Evolutionary conservation across 345 rosid species (phyloP).

Genomic region (Gossypium arboreum): DNA sequence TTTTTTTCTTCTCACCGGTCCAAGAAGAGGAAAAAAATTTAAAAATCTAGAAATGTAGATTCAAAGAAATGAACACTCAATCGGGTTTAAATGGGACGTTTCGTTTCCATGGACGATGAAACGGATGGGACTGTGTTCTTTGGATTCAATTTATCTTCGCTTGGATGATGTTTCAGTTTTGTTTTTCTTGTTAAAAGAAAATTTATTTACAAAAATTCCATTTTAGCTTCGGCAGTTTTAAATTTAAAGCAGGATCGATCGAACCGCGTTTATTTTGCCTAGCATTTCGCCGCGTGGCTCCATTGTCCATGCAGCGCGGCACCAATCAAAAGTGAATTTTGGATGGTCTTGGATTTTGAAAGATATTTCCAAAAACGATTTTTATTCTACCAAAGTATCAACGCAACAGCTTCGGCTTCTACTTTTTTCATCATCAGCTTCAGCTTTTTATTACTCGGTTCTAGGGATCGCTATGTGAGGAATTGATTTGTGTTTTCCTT

Average conservation of each 20-base stretch:
- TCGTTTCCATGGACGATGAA: slow-evolving; percentile 19
- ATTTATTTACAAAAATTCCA: neutral
- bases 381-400: too few relatives aligned
- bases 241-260: neutral
- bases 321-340: neutral
- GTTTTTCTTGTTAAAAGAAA: neutral
- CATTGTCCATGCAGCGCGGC: neutral
- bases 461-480: too few relatives aligned
- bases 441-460: too few relatives aligned
- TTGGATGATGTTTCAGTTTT: neutral
- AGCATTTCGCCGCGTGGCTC: slow-evolving; percentile 1
- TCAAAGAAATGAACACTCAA: neutral
- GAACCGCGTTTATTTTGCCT: neutral
- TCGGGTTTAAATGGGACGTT: slow-evolving; percentile 5
- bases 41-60: neutral
- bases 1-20: slow-evolving; percentile 11
- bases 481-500: too few relatives aligned
- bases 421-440: too few relatives aligned
- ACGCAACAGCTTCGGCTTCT: too few relatives aligned
- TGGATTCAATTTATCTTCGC: neutral
- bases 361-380: too few relatives aligned
- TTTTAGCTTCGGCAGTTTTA: neutral
- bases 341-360: neutral
- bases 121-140: slow-evolving; percentile 23
- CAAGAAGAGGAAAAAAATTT: neutral